Base-by-base conservation (phyloP, 164 flowering plant genomes). In the Santalum album region DNA sequence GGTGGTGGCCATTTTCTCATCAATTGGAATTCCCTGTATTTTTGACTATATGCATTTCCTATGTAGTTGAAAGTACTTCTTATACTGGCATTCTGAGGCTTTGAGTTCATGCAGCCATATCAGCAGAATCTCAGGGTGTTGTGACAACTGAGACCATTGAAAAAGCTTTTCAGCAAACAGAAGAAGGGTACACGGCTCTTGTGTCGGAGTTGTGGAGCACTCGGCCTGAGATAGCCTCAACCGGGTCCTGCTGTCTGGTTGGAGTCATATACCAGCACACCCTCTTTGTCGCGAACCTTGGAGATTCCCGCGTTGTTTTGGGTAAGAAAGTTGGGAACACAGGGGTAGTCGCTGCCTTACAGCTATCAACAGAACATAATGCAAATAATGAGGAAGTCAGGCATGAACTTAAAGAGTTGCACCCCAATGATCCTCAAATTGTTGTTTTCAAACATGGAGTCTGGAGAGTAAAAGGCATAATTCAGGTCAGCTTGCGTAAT, bases 391-490 rank as follows among this genome's bases (percentile, higher is more conserved):
- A 75, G 56, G 68, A 67, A 11, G 70, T 81, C 26, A 75, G 92
- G 54, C 73, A 66, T 19, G 96, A 87, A 51, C 87, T 87, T 25
- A 69, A 53, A 68, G 84, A 73, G 14, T 53, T 73, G 34, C 90
- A 87, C 59, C 96, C 96, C 6, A 24, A 75, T 73, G 96, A 87
- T 69, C 83, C 90, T 10, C 77, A 85, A 50, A 77, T 87, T 55
- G 92, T 83, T 50, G 84, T 85, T 32, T 66, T 74, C n/a, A 81
- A 64, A 58, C 96, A 81, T 73, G 90, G 88, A 54, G 82, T 83
- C 64, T 87, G 96, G 96, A 78, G 90, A 65, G 90, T 87, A 17
- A 87, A 87, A 66, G 96, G 96, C 54, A 80, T 85, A 49, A 87
- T 87, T 72, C 96, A 87, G 96, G 96, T 85, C 42, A 59, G 20